A percentile compares a stretch with the other conserved stretches of the same genome.
Conservation (phyloP, 1,139 yeast genomes). For the Hyphopichia pseudoburtonii region DNA sequence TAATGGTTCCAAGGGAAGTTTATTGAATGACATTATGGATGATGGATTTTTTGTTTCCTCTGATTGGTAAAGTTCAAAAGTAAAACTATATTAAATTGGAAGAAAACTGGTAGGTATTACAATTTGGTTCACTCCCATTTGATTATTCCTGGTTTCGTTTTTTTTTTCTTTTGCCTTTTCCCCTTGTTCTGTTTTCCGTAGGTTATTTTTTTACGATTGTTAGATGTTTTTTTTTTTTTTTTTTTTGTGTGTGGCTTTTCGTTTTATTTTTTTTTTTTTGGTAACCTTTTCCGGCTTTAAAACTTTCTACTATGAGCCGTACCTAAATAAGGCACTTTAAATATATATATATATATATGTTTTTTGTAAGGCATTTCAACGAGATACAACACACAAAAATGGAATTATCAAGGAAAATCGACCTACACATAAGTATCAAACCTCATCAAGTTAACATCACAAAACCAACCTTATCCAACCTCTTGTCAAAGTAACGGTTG, state of each 20-base stretch:
- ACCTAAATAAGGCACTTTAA: neutral
- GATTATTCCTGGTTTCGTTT: neutral
- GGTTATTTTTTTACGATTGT: too few relatives aligned
- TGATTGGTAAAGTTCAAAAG: neutral
- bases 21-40: conserved; percentile 31
- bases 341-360: too few relatives aligned
- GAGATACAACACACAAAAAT: too few relatives aligned
- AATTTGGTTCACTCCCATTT: neutral
- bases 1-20: conserved; percentile 44
- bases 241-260: neutral
- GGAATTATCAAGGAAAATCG: too few relatives aligned
- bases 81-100: neutral
- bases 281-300: too few relatives aligned
- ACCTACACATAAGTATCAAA: too few relatives aligned
- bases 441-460: too few relatives aligned
- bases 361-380: too few relatives aligned
- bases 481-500: too few relatives aligned
- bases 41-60: neutral
- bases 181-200: neutral
- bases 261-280: neutral
- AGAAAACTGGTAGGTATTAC: neutral
- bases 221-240: too few relatives aligned
- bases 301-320: neutral
- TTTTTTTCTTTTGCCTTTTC: neutral
- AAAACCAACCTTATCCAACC: too few relatives aligned